These are phyloP conservation scores for Scheffersomyces illinoinensis DNA, from an alignment of 1,139 yeast genomes.

Conservation along the genomic window DNA sequence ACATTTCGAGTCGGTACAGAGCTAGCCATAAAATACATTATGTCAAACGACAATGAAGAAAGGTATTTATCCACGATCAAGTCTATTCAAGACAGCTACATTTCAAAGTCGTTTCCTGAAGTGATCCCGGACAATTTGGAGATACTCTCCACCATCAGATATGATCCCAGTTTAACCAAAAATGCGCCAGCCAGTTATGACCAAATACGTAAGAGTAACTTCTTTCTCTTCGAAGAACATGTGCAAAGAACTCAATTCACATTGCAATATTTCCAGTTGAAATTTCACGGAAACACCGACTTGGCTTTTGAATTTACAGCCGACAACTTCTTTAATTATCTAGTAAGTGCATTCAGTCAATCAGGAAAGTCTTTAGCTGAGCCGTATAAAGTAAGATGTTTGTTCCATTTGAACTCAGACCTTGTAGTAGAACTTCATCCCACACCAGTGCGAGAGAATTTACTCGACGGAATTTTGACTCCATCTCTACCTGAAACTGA, in stretches of 20 bases:
- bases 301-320: constrained; percentile 39
- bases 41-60: background rate
- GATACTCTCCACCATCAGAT: constrained; percentile 67
- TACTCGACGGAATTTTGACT: constrained; percentile 45
- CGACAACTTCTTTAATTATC: constrained; percentile 40
- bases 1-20: background rate
- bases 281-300: constrained; percentile 9
- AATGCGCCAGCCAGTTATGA: constrained; percentile 23
- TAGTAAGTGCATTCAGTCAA: constrained; percentile 42
- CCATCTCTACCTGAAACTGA: constrained; percentile 13
- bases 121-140: constrained; percentile 42
- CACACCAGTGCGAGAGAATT: constrained; percentile 33
- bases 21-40: background rate
- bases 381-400: constrained; percentile 62
- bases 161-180: constrained; percentile 57
- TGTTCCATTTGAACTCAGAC: constrained; percentile 49
- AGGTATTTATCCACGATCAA: background rate
- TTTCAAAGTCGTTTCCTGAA: constrained; percentile 17
- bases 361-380: constrained; percentile 25
- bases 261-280: constrained; percentile 50
- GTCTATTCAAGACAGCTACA: constrained; percentile 18
- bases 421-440: constrained; percentile 53
- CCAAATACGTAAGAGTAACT: constrained; percentile 36
- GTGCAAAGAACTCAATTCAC: constrained; percentile 57
- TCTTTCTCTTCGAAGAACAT: constrained; percentile 68